Base-by-base conservation (phyloP, 345 rosid species). In the Noccaea caerulescens region DNA sequence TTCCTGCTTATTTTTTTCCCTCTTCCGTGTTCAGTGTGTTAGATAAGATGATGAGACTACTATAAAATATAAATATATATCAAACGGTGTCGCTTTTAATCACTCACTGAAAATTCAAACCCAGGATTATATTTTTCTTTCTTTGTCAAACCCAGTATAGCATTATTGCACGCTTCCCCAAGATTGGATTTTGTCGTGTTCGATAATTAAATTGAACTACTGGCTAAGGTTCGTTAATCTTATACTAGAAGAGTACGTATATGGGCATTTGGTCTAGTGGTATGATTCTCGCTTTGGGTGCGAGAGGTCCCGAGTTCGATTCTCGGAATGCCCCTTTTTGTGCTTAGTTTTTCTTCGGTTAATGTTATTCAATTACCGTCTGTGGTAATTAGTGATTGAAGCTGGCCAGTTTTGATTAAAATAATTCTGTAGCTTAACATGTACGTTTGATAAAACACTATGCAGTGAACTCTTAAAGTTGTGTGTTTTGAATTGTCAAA, bases 301-400 rank as follows among this genome's bases (percentile, higher is more conserved):
- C 85, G 83, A 85, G 86, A 86, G 86, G 89, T 84, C 96, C 90
- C 88, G 84, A 86, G 89, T 88, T 86, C 87, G 63, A 90, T 41
- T 41, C n/a, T 41, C 5, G n/a, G 44, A 41, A 41, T 10, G 4
- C 10, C 41, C 41, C 41, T 37, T 37, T 37, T 27, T 27, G 30
- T 3, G 30, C 30, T 27, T 27, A 27, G 30, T 3, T 2, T 27
- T 27, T 27, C 23, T 27, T 27, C 30, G 30, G 30, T 27, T 27
- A 27, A 2, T 27, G 30, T 27, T 27, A 3, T 27, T 27, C 30
- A 27, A 2, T 27, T 27, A 27, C 30, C 30, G 30, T 27, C 30
- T 27, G 30, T 27, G 4, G 18, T 44, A n/a, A 13, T 44, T 13
- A 44, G 11, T n/a, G 37, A 7, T 3, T 54, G 39, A 32, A 32